Percentiles rank a stretch among this genome's conserved stretches.
These are phyloP conservation scores for Fusarium humuli DNA, from an alignment of 2,329 filamentous ascomycete genomes.

Conservation along the genomic window DNA sequence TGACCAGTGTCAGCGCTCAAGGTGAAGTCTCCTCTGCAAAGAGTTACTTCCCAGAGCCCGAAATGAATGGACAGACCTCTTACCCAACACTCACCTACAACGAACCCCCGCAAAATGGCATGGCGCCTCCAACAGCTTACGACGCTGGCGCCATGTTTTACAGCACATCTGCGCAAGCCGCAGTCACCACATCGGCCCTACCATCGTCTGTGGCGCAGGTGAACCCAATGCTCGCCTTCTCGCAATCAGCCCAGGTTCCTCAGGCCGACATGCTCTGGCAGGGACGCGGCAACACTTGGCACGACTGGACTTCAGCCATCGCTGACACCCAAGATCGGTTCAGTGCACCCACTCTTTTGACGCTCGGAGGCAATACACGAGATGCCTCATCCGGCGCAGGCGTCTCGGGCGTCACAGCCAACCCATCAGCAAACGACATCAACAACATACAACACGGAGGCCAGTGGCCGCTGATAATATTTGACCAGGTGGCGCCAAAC, in stretches of 20 bases:
- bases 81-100: slow-evolving; percentile 50
- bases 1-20: slow-evolving; percentile 26
- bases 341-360: slow-evolving; percentile 62
- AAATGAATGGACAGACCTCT: slow-evolving; percentile 45
- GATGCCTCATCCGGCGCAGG: slow-evolving; percentile 30
- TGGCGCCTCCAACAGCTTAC: slow-evolving; percentile 41
- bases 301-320: slow-evolving; percentile 66
- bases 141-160: slow-evolving; percentile 49
- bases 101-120: slow-evolving; percentile 42
- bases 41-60: slow-evolving; percentile 47
- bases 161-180: slow-evolving; percentile 38
- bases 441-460: slow-evolving; percentile 45
- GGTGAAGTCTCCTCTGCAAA: slow-evolving; percentile 43
- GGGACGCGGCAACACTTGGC: slow-evolving; percentile 60
- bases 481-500: slow-evolving; percentile 45
- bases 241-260: slow-evolving; percentile 52
- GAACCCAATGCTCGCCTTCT: slow-evolving; percentile 56
- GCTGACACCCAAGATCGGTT: slow-evolving; percentile 62
- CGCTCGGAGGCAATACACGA: slow-evolving; percentile 53
- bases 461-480: slow-evolving; percentile 51
- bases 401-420: slow-evolving; percentile 29
- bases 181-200: slow-evolving; percentile 39
- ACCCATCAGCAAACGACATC: slow-evolving; percentile 43
- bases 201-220: slow-evolving; percentile 43
- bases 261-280: slow-evolving; percentile 52